Evolutionary conservation across 1,139 yeast genomes (phyloP), one percentile per base, ranked within the genome.

Genomic region (Petasospora rhodanensis): DNA sequence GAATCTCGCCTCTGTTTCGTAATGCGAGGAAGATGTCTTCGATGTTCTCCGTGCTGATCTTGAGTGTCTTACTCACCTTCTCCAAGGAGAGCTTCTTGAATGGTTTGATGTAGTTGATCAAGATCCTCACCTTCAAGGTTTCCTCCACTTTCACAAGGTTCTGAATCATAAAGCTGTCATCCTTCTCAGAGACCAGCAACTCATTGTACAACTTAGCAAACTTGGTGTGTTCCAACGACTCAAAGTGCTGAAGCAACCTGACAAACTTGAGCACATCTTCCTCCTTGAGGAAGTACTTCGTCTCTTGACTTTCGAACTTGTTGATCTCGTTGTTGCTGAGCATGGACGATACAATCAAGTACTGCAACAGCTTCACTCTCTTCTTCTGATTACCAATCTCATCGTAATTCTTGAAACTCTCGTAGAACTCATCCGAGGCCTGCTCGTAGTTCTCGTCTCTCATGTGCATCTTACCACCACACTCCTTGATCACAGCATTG

Each of bases 381-480:
- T 51, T 48, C 30, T 63, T 63, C 14, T 64, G 56, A 36, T 82
- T 76, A 2, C 93, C 94, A 18, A 85, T 80, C 56, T 83, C 94
- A 54, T 84, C 93, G 54, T 76, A 83, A 43, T 73, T 78, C 47
- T 79, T 79, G 56, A 84, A 84, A 34, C 84, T 68, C 46, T 79
- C 86, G 51, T 79, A 81, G 47, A 81, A 79, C 41, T 73, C 80
- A 28, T 68, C 62, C 22, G 83, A 68, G 0, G 94, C 86, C 32
- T 59, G 58, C 28, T 71, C 76, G 64, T 71, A 84, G 42, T 76
- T 73, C 12, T 70, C 68, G 31, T 75, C 69, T 43, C 71, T 66
- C 67, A 82, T 76, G 37, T 74, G 72, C 46, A 83, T 69, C 42
- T 76, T 70, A 2, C 86, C 94, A 1, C 87, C 86, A 48, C 86